These are phyloP conservation scores for Kazachstania bromeliacearum DNA, from an alignment of 805 yeast species.

Conservation along the genomic window DNA sequence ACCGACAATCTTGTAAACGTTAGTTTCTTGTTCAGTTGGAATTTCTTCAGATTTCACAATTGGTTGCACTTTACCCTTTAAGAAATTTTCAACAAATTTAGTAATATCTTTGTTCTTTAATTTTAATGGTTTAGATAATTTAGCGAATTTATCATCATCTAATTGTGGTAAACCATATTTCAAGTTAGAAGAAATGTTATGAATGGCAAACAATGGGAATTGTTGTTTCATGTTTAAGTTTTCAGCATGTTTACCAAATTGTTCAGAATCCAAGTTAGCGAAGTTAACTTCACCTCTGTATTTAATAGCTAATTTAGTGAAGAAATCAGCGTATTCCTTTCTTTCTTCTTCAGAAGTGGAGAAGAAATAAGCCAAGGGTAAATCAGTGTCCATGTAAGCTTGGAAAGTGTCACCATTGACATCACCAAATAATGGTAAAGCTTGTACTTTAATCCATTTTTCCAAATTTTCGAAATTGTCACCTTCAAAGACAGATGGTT, in stretches of 20 bases:
- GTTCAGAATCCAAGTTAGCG: slow-evolving; percentile 76
- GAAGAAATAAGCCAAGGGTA: slow-evolving; percentile 86
- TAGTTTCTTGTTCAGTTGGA: slow-evolving; percentile 73
- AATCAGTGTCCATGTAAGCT: slow-evolving; percentile 56
- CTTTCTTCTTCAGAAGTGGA: slow-evolving; percentile 64
- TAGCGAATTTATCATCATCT: slow-evolving; percentile 22
- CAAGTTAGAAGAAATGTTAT: slow-evolving; percentile 54
- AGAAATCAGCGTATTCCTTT: slow-evolving; percentile 40
- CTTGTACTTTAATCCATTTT: slow-evolving; percentile 27
- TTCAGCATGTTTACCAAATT: slow-evolving; percentile 82
- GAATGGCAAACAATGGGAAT: slow-evolving; percentile 87
- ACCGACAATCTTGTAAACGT: slow-evolving; percentile 72
- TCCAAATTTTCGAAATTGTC: slow-evolving; percentile 39
- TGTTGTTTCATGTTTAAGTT: slow-evolving; percentile 77
- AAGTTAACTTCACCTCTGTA: slow-evolving; percentile 76
- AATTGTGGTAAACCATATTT: slow-evolving; percentile 72
- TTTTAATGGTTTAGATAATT: slow-evolving; percentile 21
- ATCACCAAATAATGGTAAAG: slow-evolving; percentile 38
- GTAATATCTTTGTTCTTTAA: slow-evolving; percentile 47
- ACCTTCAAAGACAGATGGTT: slow-evolving; percentile 26
- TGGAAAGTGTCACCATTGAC: slow-evolving; percentile 73
- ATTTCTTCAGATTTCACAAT: slow-evolving; percentile 75
- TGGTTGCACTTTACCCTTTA: slow-evolving; percentile 58
- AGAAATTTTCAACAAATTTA: slow-evolving; percentile 52
- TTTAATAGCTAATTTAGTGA: slow-evolving; percentile 58